These are phyloP conservation scores for Aspergillus viridinutans DNA, from an alignment of 2,329 filamentous ascomycete species.

Conservation along the genomic window DNA sequence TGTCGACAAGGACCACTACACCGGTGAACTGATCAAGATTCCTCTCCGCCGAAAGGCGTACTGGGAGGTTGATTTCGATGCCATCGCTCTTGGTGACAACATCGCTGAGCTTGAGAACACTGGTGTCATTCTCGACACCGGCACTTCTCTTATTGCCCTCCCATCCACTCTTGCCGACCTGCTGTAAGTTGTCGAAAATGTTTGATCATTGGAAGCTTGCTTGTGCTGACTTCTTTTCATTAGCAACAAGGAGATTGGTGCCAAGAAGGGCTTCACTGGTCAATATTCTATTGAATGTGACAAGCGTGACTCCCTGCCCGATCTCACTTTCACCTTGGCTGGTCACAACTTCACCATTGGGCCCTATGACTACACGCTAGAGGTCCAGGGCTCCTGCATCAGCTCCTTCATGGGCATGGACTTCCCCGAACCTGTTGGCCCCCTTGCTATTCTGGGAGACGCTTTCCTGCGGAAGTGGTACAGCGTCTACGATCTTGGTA, in stretches of 20 bases:
- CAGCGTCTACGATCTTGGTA: slow-evolving; percentile 93
- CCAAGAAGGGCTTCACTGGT: slow-evolving; percentile 95
- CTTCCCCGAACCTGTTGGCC: slow-evolving; percentile 77
- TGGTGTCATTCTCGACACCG: slow-evolving; percentile 95
- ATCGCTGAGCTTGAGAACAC: slow-evolving; percentile 88
- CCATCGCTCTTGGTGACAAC: slow-evolving; percentile 82
- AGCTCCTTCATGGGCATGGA: slow-evolving; percentile 98
- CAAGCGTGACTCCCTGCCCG: slow-evolving; percentile 77
- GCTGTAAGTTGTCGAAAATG: slow-evolving; percentile 49
- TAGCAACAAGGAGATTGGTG: slow-evolving; percentile 89
- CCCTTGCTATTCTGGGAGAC: slow-evolving; percentile 82
- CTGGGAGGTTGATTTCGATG: slow-evolving; percentile 97
- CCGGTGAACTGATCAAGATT: slow-evolving; percentile 85
- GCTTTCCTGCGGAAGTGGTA: slow-evolving; percentile 62
- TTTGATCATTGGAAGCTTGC: neutral
- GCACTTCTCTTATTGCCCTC: slow-evolving; percentile 94
- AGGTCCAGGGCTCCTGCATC: slow-evolving; percentile 93
- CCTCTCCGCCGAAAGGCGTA: slow-evolving; percentile 97
- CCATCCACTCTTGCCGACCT: slow-evolving; percentile 89
- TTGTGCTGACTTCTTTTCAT: slow-evolving; percentile 9
- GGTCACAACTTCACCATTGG: slow-evolving; percentile 91
- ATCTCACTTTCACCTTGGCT: slow-evolving; percentile 83
- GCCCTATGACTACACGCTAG: slow-evolving; percentile 89
- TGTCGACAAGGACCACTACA: slow-evolving; percentile 74
- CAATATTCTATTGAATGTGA: slow-evolving; percentile 92